Conservation (phyloP, 305 asterid species). For the Fraxinus albicans region DNA sequence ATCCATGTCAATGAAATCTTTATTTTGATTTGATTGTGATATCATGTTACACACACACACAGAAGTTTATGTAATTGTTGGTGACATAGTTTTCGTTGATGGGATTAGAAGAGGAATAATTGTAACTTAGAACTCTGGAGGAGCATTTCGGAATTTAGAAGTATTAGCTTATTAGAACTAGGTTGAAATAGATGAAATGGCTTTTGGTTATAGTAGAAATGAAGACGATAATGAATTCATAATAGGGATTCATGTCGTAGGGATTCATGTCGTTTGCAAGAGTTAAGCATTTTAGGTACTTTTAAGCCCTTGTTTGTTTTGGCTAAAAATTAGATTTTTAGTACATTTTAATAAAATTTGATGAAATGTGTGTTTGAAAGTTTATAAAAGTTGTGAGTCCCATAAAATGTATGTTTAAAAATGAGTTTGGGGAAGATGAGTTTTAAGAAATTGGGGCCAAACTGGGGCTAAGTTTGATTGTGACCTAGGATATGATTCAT, state of each 20-base stretch:
- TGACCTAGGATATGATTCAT: not conserved
- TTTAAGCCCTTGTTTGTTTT: not conserved
- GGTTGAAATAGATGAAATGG: not conserved
- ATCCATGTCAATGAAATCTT: not conserved
- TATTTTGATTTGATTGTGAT: not conserved
- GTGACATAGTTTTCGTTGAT: not conserved
- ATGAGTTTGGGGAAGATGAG: not conserved
- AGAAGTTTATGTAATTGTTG: not conserved
- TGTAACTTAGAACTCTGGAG: not conserved
- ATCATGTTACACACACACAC: not conserved
- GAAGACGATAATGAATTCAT: not conserved
- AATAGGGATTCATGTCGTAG: not conserved
- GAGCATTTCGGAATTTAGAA: not conserved
- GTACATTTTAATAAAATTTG: not conserved
- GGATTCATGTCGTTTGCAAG: not conserved
- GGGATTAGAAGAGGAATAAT: not conserved
- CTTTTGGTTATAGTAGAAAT: not conserved
- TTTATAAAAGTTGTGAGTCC: not conserved
- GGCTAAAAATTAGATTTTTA: not conserved
- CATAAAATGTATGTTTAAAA: not conserved
- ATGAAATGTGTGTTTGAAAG: not conserved
- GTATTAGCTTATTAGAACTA: not conserved
- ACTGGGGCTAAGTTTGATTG: not conserved
- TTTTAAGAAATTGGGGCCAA: not conserved
- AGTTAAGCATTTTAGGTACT: not conserved